A percentile compares a stretch with the other conserved stretches of the same genome.
phyloP scores from a whole-genome alignment of 495 filamentous ascomycete species.

The Tuber melanosporum region DNA sequence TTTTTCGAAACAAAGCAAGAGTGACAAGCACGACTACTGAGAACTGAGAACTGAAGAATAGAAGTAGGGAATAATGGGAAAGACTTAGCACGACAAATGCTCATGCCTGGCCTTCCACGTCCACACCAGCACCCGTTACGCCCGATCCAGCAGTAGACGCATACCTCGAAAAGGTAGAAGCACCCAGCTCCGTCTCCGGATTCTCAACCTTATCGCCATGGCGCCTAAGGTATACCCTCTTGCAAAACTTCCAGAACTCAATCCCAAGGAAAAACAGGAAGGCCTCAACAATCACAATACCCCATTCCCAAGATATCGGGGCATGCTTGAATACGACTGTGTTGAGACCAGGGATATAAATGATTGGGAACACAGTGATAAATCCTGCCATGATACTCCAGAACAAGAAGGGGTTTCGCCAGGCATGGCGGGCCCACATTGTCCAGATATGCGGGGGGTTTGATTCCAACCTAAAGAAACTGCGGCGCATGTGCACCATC shows the following conservation, averaged over 20 bases:
- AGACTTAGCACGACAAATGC: too few species aligned
- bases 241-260: conserved; percentile 63
- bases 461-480: conserved; percentile 63
- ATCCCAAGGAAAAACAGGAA: conserved; percentile 58
- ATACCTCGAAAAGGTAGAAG: conserved; percentile 31
- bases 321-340: conserved; percentile 61
- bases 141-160: background rate
- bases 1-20: background rate
- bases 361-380: conserved; percentile 61
- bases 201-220: conserved; percentile 36
- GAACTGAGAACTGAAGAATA: background rate
- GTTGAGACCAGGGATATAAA: conserved; percentile 69
- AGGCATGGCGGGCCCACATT: conserved; percentile 56
- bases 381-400: conserved; percentile 62
- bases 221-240: conserved; percentile 48
- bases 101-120: background rate
- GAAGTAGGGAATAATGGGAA: background rate
- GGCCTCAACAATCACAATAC: conserved; percentile 55
- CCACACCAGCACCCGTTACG: background rate
- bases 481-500: conserved; percentile 61
- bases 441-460: conserved; percentile 50
- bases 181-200: conserved; percentile 38
- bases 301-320: conserved; percentile 70
- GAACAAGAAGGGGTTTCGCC: conserved; percentile 68
- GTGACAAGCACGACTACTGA: background rate